Conservation (phyloP, 331 rosid species). For the Dryas integrifolia region DNA sequence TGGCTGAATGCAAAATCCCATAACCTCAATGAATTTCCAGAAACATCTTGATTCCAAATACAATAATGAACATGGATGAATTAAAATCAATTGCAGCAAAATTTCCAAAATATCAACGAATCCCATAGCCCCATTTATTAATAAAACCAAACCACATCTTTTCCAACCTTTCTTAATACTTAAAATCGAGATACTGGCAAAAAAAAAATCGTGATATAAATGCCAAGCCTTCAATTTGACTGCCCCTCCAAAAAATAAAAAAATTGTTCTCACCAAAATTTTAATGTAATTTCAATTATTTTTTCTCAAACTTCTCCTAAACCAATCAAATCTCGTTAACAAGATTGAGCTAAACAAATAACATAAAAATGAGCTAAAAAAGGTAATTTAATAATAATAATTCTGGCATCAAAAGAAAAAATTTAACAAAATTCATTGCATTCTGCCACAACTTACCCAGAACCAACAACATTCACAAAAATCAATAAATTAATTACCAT, state of each 20-base stretch:
- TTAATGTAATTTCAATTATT: background rate
- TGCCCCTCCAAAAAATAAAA: background rate
- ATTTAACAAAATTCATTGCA: background rate
- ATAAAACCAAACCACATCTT: background rate
- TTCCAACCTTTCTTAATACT: background rate
- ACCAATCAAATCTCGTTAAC: background rate
- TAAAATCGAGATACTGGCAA: background rate
- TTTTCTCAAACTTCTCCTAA: background rate
- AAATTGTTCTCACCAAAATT: constrained; percentile 14
- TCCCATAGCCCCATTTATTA: background rate
- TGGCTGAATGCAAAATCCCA: background rate
- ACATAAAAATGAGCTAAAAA: background rate
- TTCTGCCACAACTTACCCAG: background rate
- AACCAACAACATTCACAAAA: background rate
- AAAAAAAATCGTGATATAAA: background rate
- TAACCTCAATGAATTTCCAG: background rate
- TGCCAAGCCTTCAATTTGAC: background rate
- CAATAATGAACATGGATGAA: background rate
- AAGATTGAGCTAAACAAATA: background rate
- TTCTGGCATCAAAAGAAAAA: background rate
- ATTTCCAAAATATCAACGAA: background rate
- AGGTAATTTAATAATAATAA: background rate
- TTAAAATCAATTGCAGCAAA: background rate
- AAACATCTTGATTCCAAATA: background rate
- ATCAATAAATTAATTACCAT: background rate